phyloP scores from a whole-genome alignment of 1,139 yeast genomes.

The Wickerhamomyces sp. region DNA sequence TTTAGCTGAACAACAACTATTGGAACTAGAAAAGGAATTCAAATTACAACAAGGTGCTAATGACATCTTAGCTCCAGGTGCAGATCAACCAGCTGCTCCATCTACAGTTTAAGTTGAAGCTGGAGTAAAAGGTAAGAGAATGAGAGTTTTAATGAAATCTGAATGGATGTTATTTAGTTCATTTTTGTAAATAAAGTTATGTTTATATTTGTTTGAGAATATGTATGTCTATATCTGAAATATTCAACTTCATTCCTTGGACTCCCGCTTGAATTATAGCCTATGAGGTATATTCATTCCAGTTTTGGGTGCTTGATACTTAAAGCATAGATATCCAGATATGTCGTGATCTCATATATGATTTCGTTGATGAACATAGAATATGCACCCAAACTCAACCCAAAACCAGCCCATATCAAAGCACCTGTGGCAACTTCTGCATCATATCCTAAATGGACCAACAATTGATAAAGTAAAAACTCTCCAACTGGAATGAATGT shows the following conservation, averaged over 20 bases:
- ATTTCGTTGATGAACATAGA: conserved; percentile 77
- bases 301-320: conserved; percentile 69
- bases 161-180: not conserved
- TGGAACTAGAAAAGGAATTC: conserved; percentile 92
- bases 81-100: conserved; percentile 41
- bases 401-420: conserved; percentile 69
- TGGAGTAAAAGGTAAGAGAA: not conserved
- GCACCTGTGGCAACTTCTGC: conserved; percentile 38
- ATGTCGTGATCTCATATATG: conserved; percentile 75
- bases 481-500: conserved; percentile 63
- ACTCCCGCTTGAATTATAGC: no score
- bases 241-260: no score
- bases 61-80: conserved; percentile 76
- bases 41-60: conserved; percentile 81
- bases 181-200: no score
- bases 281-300: not conserved
- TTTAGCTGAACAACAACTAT: conserved; percentile 86
- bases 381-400: conserved; percentile 72
- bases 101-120: conserved; percentile 14
- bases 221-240: not conserved
- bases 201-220: not conserved
- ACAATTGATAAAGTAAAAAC: conserved; percentile 34
- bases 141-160: not conserved
- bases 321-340: conserved; percentile 80
- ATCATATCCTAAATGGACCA: conserved; percentile 37